Percentiles rank a stretch among this genome's conserved stretches.
Conservation (phyloP, 2,329 filamentous ascomycete species). For the Beauveria sp. region DNA sequence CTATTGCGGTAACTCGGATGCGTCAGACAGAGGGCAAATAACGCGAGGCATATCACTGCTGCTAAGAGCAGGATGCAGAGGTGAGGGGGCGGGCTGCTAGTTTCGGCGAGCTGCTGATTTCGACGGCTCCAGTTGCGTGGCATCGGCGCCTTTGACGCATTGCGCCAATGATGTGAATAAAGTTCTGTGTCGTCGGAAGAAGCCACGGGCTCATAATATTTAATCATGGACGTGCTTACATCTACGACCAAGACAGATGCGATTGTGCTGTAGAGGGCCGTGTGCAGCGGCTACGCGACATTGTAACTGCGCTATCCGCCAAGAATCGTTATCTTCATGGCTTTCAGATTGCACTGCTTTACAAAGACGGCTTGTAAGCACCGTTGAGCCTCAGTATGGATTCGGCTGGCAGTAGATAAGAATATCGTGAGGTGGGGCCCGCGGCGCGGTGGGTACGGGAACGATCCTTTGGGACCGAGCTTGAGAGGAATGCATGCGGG, state of each 20-base stretch:
- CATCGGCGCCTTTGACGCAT: not conserved
- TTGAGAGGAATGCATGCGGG: not conserved
- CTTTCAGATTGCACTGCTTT: too few relatives aligned
- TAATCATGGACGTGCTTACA: not conserved
- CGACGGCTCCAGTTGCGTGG: not conserved
- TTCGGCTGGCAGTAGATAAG: not conserved
- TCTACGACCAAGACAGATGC: not conserved
- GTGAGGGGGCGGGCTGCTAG: not conserved
- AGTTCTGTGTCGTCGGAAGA: not conserved
- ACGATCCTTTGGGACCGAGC: conserved; percentile 5
- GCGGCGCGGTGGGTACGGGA: not conserved
- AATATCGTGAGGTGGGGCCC: conserved; percentile 6
- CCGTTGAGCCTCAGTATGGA: conserved; percentile 1
- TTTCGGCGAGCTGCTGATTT: not conserved
- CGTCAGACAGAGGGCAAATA: not conserved
- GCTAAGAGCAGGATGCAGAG: not conserved
- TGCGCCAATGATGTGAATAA: not conserved
- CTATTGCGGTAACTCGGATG: not conserved
- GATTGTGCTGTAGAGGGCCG: too few relatives aligned
- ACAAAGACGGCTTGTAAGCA: not conserved
- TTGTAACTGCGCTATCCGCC: not conserved
- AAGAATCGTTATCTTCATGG: too few relatives aligned
- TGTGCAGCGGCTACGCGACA: not conserved
- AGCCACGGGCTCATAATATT: not conserved
- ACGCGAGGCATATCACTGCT: not conserved